These are phyloP conservation scores for Ceratocystis alfenasii DNA, from an alignment of 2,329 filamentous ascomycete genomes.

Conservation along the genomic window DNA sequence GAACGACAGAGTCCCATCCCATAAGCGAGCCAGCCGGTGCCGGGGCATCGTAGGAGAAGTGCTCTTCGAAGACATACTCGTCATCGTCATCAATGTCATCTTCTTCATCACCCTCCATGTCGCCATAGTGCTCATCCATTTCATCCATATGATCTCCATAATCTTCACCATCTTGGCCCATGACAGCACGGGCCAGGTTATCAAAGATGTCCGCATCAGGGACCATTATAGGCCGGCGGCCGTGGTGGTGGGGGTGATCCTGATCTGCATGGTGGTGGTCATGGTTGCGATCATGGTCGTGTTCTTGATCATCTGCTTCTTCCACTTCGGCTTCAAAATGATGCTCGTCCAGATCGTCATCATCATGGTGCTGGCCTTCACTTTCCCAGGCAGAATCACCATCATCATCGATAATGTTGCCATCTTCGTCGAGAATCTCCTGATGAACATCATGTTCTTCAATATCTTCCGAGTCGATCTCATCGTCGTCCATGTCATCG, in stretches of 20 bases:
- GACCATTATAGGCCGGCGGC: conserved; percentile 30
- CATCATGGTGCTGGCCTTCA: conserved; percentile 45
- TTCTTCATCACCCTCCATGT: conserved; percentile 34
- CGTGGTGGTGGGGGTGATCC: conserved; percentile 17
- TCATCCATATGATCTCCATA: conserved; percentile 42
- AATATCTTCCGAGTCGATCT: conserved; percentile 40
- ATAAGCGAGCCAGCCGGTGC: conserved; percentile 38
- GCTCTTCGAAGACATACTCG: conserved; percentile 50
- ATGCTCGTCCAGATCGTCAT: conserved; percentile 41
- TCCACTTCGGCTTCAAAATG: conserved; percentile 41
- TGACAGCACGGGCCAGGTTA: conserved; percentile 45
- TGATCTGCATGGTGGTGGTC: conserved; percentile 18
- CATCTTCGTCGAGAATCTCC: conserved; percentile 22
- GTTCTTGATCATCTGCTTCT: conserved; percentile 35
- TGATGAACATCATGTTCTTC: conserved; percentile 38
- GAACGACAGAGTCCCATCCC: conserved; percentile 41
- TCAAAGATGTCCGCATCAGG: conserved; percentile 36
- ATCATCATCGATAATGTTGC: conserved; percentile 47
- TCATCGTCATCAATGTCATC: conserved; percentile 63
- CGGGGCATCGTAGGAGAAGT: conserved; percentile 38
- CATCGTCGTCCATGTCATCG: conserved; percentile 36
- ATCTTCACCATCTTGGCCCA: conserved; percentile 36
- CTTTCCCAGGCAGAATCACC: conserved; percentile 51
- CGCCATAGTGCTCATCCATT: conserved; percentile 42
- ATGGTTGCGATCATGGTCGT: conserved; percentile 15